Percentiles rank a stretch among this genome's conserved stretches.
Conservation (phyloP, 257 asterid species). For the Ligustrum vulgare region DNA sequence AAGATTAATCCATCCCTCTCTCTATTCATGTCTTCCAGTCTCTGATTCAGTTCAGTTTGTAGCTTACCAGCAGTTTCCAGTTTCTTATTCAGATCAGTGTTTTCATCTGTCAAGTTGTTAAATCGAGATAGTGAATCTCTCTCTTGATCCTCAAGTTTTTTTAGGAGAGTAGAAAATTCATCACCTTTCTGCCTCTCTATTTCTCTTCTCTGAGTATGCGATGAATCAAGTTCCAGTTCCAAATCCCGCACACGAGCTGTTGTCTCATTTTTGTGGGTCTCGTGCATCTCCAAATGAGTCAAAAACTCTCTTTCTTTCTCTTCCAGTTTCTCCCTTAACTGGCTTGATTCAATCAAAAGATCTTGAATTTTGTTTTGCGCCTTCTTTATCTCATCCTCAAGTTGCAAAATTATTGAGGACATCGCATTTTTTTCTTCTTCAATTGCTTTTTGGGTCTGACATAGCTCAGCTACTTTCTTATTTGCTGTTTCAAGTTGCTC, state of each 20-base stretch:
- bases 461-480: conserved; percentile 39
- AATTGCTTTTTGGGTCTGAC: conserved; percentile 26
- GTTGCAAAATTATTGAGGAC: conserved; percentile 31
- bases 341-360: conserved; percentile 41
- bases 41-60: conserved; percentile 34
- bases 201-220: background rate
- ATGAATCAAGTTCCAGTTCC: conserved; percentile 2
- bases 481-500: conserved; percentile 44
- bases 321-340: conserved; percentile 36
- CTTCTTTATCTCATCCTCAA: conserved; percentile 38
- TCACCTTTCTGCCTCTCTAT: background rate
- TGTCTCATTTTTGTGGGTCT: conserved; percentile 2
- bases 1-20: conserved; percentile 26
- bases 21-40: background rate
- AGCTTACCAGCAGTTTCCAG: conserved; percentile 28
- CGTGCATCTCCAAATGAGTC: conserved; percentile 6
- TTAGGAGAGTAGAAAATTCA: conserved; percentile 29
- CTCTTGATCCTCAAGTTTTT: conserved; percentile 31
- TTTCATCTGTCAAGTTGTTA: background rate
- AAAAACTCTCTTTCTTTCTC: conserved; percentile 29
- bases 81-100: conserved; percentile 13
- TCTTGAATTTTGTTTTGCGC: conserved; percentile 45
- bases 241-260: background rate
- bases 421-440: conserved; percentile 39
- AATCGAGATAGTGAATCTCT: background rate